Base-by-base conservation (phyloP, 129 eudicot genomes). In the Saposhnikovia divaricata region DNA sequence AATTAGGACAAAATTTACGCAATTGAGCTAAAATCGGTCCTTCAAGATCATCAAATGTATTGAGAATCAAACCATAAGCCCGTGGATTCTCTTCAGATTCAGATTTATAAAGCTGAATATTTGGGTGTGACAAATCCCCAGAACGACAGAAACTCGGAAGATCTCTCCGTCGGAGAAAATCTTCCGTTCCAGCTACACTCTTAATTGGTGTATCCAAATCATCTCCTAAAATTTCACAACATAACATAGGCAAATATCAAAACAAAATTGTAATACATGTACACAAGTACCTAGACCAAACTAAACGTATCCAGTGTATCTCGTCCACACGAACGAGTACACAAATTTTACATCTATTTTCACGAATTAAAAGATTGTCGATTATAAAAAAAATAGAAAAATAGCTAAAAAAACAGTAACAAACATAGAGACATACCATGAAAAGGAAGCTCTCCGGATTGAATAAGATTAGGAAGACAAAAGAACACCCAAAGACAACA, bases 361-460 rank as follows among this genome's bases (percentile, higher is more conserved):
- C 19, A 51, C n/a, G 1, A 18, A 51, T 18, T 0, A 2, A 51
- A 23, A 48, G 19, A 48, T 14, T 48, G 18, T 14, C 18, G 4
- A 14, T 3, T 48, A 13, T 14, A 3, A 15, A 48, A 48, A 14
- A 3, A 46, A 10, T 3, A 44, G 0, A 44, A 13, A 48, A 48
- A 48, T 48, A 21, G 21, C 4, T 9, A 48, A 48, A 13, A 13
- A 14, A 3, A 23, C 18, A 7, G 6, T 57, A 61, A 68, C 39
- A 31, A 8, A 23, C 9, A 57, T 23, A 57, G 0, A 57, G 23
- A 27, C 31, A 31, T 50, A 87, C 92, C 90, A 77, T 74, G 72
- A 47, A 87, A 50, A 6, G 92, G 94, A 77, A 92, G 74, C 75
- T 92, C 89, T 25, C 88, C 88, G 39, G 88, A 68, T 74, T 89